Evolutionary conservation across 2,329 filamentous ascomycete species (phyloP).

Genomic region (Epichloe sibirici): DNA sequence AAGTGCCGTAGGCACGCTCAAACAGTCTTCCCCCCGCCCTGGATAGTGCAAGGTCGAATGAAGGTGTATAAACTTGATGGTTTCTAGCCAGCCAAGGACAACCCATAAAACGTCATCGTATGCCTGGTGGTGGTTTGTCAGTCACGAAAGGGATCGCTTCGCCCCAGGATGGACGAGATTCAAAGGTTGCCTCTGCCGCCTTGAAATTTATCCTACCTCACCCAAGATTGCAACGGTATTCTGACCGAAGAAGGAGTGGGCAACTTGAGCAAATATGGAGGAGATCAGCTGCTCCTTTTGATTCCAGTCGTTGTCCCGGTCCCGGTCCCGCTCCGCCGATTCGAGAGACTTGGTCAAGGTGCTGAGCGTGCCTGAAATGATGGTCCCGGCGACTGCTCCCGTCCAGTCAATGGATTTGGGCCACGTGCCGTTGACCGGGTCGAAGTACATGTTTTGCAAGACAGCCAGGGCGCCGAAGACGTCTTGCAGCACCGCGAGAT

Average conservation of each 20-base stretch:
- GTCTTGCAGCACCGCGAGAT: constrained; percentile 27
- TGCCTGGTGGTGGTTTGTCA: constrained; percentile 36
- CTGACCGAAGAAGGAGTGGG: constrained; percentile 78
- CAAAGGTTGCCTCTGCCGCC: not conserved
- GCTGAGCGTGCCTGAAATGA: constrained; percentile 59
- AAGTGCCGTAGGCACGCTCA: constrained; percentile 4
- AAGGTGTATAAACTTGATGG: constrained; percentile 60
- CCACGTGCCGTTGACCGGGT: constrained; percentile 69
- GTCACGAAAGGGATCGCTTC: not conserved
- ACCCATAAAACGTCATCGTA: constrained; percentile 96
- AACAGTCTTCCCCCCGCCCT: constrained; percentile 6
- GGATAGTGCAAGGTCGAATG: constrained; percentile 54
- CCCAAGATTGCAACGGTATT: constrained; percentile 62
- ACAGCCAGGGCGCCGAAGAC: constrained; percentile 55
- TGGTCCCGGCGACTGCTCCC: constrained; percentile 69
- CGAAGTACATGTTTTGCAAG: constrained; percentile 70
- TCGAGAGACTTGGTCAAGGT: constrained; percentile 53
- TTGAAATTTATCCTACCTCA: constrained; percentile 21
- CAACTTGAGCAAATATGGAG: constrained; percentile 64
- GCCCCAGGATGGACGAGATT: not conserved
- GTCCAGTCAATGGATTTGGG: constrained; percentile 89
- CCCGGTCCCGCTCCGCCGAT: constrained; percentile 20
- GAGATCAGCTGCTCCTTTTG: constrained; percentile 69
- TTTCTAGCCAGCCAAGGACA: constrained; percentile 80
- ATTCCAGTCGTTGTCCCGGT: constrained; percentile 27